Evolutionary conservation across 192 early-diverging fungal species (phyloP), one percentile per base, ranked within the genome.

Genomic region (Spinellus fusiger): DNA sequence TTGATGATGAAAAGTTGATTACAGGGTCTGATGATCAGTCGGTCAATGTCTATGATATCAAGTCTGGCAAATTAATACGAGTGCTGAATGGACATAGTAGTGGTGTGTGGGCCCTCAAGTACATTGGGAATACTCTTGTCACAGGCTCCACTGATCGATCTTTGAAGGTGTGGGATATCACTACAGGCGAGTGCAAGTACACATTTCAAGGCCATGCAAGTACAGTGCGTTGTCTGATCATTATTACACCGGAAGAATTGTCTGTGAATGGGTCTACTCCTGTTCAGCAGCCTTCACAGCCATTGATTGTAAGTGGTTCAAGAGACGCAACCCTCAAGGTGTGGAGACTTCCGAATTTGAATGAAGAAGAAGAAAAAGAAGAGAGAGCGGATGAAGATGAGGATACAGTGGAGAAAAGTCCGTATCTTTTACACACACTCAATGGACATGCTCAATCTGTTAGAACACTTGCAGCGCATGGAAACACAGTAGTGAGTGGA

Each of bases 101-200:
- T 38, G 97, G 97, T 53, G 95, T 99, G 6, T 99, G 97, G 97
- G 95, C 95, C 9, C 74, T 99, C 33, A 89, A 95, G 59, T 95
- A 95, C 56, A 84, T 88, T 34, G 88, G 90, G 26, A 81, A 88
- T 54, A 91, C 92, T 0, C 80, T 99, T 4, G 93, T 99, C 6
- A 91, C 89, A 53, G 95, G 97, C 20, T 93, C 92, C 13, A 97
- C 94, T 2, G 97, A 99, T 72, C 77, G 95, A 26, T 91, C 92
- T 5, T 93, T 99, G 25, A 78, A 96, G 4, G 91, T 98, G 0
- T 99, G 97, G 97, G 93, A 99, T 64, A 88, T 98, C 75, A 88
- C 90, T 26, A 80, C 82, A 3, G 94, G 94, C 1, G 58, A 67
- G 26, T 98, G 94, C 70, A 96, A 93, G 12, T 94, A 99, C 56